Conservation (phyloP, 2,329 filamentous ascomycete species). For the Huntiella abstrusa region DNA sequence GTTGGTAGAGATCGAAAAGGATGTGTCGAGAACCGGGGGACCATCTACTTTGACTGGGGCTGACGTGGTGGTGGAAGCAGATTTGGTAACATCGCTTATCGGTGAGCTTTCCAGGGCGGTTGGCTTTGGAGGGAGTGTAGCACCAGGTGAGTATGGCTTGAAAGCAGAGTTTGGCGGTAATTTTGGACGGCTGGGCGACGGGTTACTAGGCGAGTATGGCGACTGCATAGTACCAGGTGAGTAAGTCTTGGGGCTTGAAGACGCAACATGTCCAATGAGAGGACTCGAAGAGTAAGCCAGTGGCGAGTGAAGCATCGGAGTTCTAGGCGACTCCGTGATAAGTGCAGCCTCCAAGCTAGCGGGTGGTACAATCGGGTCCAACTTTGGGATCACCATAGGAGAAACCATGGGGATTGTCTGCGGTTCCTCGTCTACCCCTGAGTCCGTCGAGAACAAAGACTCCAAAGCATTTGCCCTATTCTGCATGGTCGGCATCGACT, state of each 20-base stretch:
- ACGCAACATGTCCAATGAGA: background rate
- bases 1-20: background rate
- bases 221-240: background rate
- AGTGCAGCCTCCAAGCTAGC: slow-evolving; percentile 6
- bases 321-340: background rate
- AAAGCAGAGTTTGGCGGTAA: background rate
- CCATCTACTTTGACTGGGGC: background rate
- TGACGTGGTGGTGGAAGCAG: background rate
- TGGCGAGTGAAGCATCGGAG: slow-evolving; percentile 4
- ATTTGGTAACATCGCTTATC: background rate
- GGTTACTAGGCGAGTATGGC: background rate
- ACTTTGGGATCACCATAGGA: background rate
- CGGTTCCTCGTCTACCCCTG: background rate
- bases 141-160: slow-evolving; percentile 9
- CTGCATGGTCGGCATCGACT: background rate
- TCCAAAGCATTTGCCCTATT: background rate
- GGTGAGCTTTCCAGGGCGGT: background rate
- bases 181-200: background rate
- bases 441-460: slow-evolving; percentile 3
- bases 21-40: background rate
- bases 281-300: slow-evolving; percentile 1
- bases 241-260: slow-evolving; percentile 2
- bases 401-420: background rate
- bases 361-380: slow-evolving; percentile 1
- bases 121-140: background rate